phyloP scores from a whole-genome alignment of 2,329 filamentous ascomycete species.

The Cladosporium sp. region DNA sequence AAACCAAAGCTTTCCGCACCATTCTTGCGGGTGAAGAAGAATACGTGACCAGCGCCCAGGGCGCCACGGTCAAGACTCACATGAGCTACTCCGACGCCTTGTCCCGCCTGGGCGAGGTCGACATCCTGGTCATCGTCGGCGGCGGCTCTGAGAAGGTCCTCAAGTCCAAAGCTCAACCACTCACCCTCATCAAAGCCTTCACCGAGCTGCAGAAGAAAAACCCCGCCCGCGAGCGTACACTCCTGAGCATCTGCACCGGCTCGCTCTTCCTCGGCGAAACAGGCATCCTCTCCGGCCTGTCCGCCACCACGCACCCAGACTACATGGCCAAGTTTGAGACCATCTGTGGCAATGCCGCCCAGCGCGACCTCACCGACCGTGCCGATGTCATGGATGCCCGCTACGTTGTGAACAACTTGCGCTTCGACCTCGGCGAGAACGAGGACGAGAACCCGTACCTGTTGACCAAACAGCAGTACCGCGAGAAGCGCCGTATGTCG shows the following conservation, averaged over 20 bases:
- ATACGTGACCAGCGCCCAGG: slow-evolving; percentile 54
- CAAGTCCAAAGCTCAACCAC: slow-evolving; percentile 63
- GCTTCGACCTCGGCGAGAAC: slow-evolving; percentile 74
- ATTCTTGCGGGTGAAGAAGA: slow-evolving; percentile 46
- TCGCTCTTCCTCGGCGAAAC: slow-evolving; percentile 71
- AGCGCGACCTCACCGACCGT: slow-evolving; percentile 66
- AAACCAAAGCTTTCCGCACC: slow-evolving; percentile 51
- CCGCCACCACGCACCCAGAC: slow-evolving; percentile 79
- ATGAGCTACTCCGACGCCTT: slow-evolving; percentile 75
- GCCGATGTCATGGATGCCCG: slow-evolving; percentile 80
- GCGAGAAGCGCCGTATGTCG: slow-evolving; percentile 46
- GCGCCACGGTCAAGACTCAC: slow-evolving; percentile 67
- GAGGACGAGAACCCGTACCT: slow-evolving; percentile 82
- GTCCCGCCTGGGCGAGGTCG: slow-evolving; percentile 68
- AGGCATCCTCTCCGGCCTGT: slow-evolving; percentile 72
- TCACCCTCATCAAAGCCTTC: slow-evolving; percentile 70
- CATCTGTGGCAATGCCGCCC: slow-evolving; percentile 69
- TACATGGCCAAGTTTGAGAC: slow-evolving; percentile 77
- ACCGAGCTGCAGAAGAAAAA: slow-evolving; percentile 76
- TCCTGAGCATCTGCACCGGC: slow-evolving; percentile 76
- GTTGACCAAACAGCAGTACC: slow-evolving; percentile 59
- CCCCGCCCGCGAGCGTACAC: slow-evolving; percentile 72
- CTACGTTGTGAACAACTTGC: slow-evolving; percentile 88
- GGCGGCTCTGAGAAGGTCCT: slow-evolving; percentile 62
- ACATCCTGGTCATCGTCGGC: slow-evolving; percentile 74